These are phyloP conservation scores for Cicer chorassanicum DNA, from an alignment of 306 rosid genomes.

Conservation along the genomic window DNA sequence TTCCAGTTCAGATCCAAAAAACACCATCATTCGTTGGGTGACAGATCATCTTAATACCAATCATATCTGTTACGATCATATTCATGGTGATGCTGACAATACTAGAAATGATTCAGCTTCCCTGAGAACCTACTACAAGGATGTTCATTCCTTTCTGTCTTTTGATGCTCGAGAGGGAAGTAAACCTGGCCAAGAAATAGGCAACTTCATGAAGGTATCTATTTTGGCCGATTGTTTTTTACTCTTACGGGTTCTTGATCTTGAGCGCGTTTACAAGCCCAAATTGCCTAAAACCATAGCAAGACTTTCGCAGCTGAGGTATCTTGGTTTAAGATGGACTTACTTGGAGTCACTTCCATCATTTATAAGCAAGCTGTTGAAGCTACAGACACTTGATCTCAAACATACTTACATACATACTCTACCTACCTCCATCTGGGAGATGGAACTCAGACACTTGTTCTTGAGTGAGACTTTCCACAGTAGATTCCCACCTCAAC, in stretches of 20 bases:
- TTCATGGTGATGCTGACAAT: constrained; percentile 2
- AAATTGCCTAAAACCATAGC: constrained; percentile 41
- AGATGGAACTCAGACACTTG: constrained; percentile 47
- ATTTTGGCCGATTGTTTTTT: constrained; percentile 18
- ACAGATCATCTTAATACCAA: not conserved
- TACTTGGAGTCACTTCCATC: constrained; percentile 46
- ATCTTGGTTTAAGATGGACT: constrained; percentile 56
- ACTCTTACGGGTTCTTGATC: constrained; percentile 49
- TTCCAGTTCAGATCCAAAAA: not conserved
- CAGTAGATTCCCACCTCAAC: constrained; percentile 32
- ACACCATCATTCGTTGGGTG: not conserved
- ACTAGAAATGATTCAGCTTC: not conserved
- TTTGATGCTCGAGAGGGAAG: constrained; percentile 48
- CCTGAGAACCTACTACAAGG: not conserved
- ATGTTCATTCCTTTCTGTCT: constrained; percentile 32
- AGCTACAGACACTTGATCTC: constrained; percentile 53
- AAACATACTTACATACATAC: constrained; percentile 46
- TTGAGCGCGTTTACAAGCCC: constrained; percentile 51
- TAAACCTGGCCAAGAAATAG: constrained; percentile 44
- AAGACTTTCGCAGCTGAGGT: constrained; percentile 42
- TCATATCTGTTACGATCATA: constrained; percentile 9
- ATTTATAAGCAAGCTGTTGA: constrained; percentile 35
- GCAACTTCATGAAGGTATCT: constrained; percentile 6
- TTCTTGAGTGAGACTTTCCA: constrained; percentile 40
- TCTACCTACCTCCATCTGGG: constrained; percentile 48